Conservation (phyloP, 306 rosid genomes). For the Vicia sativa region DNA sequence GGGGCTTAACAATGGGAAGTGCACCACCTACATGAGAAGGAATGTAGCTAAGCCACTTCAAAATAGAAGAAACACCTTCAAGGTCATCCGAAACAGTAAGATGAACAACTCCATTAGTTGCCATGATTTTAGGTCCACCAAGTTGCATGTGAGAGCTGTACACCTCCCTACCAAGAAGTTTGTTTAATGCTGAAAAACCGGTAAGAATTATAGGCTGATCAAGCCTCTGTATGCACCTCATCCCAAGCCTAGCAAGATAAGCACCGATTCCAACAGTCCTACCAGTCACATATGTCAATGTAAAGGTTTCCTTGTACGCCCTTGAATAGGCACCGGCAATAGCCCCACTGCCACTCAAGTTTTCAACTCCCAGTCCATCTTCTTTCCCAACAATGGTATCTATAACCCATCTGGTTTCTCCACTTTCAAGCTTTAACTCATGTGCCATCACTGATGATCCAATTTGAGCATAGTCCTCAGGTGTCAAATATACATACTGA, state of each 20-base stretch:
- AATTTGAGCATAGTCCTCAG: constrained; percentile 86
- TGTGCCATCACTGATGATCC: constrained; percentile 85
- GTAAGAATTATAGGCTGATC: constrained; percentile 97
- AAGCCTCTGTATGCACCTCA: constrained; percentile 99
- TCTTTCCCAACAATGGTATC: constrained; percentile 97
- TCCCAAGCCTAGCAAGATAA: constrained; percentile 98
- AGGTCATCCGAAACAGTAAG: constrained; percentile 94
- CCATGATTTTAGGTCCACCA: constrained; percentile 99
- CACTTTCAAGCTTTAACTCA: constrained; percentile 68
- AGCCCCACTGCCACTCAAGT: constrained; percentile 95
- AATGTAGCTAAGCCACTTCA: constrained; percentile 96
- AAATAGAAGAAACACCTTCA: constrained; percentile 90
- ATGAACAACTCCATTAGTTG: constrained; percentile 98
- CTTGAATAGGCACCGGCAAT: constrained; percentile 94
- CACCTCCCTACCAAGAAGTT: constrained; percentile 97
- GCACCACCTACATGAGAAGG: constrained; percentile 82
- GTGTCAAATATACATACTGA: constrained; percentile 81
- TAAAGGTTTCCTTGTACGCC: constrained; percentile 93
- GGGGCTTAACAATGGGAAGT: constrained; percentile 77
- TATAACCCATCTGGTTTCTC: constrained; percentile 93
- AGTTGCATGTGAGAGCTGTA: constrained; percentile 99
- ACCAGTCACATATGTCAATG: constrained; percentile 93
- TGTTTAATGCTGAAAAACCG: constrained; percentile 95
- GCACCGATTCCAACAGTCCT: constrained; percentile 99
- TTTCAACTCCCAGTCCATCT: constrained; percentile 94